A percentile compares a stretch with the other conserved stretches of the same genome.
Evolutionary conservation across 768 basidiomycete genomes (phyloP).

Genomic region (Sarcodon aspratus): DNA sequence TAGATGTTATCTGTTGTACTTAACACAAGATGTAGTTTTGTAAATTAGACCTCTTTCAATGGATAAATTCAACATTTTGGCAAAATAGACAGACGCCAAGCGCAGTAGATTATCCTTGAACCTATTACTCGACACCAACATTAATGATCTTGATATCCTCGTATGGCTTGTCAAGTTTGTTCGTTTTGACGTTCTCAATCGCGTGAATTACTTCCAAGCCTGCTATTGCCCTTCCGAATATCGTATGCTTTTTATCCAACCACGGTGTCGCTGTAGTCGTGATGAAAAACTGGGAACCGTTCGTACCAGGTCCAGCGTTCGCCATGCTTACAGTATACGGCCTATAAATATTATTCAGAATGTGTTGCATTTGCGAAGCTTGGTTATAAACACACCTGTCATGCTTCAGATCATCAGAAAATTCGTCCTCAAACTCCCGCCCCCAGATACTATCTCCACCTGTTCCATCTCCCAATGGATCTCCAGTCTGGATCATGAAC

Average conservation of each 20-base stretch:
- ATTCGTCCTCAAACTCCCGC: conserved; percentile 86
- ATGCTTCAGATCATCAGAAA: conserved; percentile 79
- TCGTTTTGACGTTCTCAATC: conserved; percentile 85
- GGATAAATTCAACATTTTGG: too few relatives aligned
- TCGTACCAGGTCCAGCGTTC: conserved; percentile 81
- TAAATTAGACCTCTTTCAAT: too few relatives aligned
- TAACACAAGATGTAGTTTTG: too few relatives aligned
- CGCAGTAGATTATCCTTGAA: too few relatives aligned
- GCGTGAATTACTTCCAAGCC: conserved; percentile 85
- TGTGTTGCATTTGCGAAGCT: background rate
- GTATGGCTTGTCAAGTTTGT: conserved; percentile 79
- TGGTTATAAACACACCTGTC: conserved; percentile 49
- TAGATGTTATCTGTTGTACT: too few relatives aligned
- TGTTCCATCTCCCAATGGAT: conserved; percentile 90
- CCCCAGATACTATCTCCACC: conserved; percentile 91
- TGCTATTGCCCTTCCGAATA: conserved; percentile 82
- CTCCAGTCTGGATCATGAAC: conserved; percentile 97
- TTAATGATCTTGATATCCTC: conserved; percentile 91
- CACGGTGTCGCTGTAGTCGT: conserved; percentile 91
- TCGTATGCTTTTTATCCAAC: conserved; percentile 86
- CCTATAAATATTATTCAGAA: conserved; percentile 23
- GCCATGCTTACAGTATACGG: conserved; percentile 97
- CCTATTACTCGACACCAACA: conserved; percentile 50
- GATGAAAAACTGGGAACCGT: conserved; percentile 97
- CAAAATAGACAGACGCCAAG: too few relatives aligned